phyloP scores from a whole-genome alignment of 768 basidiomycete genomes.

The Tricholomella constricta region DNA sequence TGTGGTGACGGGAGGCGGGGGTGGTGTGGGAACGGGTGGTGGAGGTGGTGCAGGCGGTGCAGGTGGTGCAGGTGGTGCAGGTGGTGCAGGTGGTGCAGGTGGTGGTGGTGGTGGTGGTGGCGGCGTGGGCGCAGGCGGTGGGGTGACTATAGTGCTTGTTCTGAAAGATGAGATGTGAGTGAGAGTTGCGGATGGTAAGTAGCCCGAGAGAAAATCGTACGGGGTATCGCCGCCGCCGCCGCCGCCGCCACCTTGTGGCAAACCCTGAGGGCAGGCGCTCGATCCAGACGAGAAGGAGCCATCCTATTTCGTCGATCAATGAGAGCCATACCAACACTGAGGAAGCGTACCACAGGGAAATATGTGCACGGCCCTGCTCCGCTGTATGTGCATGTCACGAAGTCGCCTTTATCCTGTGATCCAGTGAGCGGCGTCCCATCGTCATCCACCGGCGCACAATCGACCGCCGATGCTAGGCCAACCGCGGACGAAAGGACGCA shows the following conservation, averaged over 20 bases:
- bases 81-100: neutral
- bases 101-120: neutral
- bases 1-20: neutral
- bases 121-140: neutral
- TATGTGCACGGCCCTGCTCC: slow-evolving; percentile 5
- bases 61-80: neutral
- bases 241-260: slow-evolving; percentile 3
- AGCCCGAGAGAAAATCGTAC: neutral
- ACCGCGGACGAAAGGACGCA: neutral
- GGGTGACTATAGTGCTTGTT: neutral
- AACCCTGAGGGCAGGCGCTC: slow-evolving; percentile 1
- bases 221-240: neutral
- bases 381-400: slow-evolving; percentile 11
- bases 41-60: neutral
- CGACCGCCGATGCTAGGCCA: slow-evolving; percentile 7
- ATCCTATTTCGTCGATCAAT: neutral
- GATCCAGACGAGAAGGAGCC: slow-evolving; percentile 14
- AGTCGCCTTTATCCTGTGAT: neutral
- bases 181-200: too few relatives aligned
- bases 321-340: too few relatives aligned
- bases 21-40: neutral
- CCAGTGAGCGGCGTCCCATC: slow-evolving; percentile 6
- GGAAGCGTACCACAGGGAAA: slow-evolving; percentile 4
- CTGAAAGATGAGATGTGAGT: neutral
- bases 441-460: slow-evolving; percentile 8